Base-by-base conservation (phyloP, 2,329 filamentous ascomycete genomes). In the Leptographium flavum region DNA sequence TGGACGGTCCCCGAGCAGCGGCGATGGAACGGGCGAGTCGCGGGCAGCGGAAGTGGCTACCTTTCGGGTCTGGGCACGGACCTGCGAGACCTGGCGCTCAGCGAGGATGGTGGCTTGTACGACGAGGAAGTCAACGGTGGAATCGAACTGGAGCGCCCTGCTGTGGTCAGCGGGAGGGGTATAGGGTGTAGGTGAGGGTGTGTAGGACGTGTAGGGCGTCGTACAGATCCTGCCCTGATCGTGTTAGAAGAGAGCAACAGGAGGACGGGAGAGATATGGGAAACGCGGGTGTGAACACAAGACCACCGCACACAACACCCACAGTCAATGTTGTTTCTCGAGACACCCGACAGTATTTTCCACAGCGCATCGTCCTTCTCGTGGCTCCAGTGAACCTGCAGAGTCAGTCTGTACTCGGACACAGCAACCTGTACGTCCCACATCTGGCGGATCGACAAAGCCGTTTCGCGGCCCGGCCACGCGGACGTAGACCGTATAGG, bases 71-170 rank as follows among this genome's bases (percentile, higher is more conserved):
- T 95, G 87, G 19, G 84, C 87, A 53, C 86, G 79, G 40, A 96
- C 85, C 59, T 95, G 87, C 1, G 85, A 84, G 25, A 93, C 75
- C 64, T 96, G 87, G 43, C 85, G 74, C 59, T 96, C 88, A 57
- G 92, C 94, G 6, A 96, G 75, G 75, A 87, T 94, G 61, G 87
- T 87, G 51, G 87, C 87, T 63, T 98, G 87, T 59, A 94, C 86
- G 15, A 95, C 75, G 28, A 98, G 73, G 57, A 96, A 96, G 35
- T 87, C 74, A 47, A 93, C 77, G 23, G 85, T 82, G 19, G 95
- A 90, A 50, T 88, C 75, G 62, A 95, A 94, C 39, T 76, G 71
- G 43, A 74, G 69, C 39, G 85, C 86, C 57, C 82, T 83, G 31
- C 11, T 14, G 14, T 33, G 3, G 31, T 28, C 27, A 28, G 27